phyloP scores from a whole-genome alignment of 176 grass and related monocot species.

The Cenchrus americanus region DNA sequence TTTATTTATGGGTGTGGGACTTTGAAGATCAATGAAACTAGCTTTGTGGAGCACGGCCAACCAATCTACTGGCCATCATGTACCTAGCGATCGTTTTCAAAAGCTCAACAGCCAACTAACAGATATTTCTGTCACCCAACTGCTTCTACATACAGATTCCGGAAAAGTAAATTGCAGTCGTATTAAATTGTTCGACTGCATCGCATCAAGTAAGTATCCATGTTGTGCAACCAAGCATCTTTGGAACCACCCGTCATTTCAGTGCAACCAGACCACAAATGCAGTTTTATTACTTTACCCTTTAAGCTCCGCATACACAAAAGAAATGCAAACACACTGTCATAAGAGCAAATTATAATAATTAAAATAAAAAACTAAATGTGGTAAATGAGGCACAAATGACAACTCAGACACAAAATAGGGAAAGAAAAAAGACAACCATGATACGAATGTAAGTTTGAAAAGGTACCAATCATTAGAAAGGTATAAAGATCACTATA shows the following conservation, averaged over 20 bases:
- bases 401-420: background rate
- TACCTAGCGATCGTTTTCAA: background rate
- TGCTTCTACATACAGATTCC: background rate
- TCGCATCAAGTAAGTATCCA: background rate
- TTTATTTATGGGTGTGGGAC: background rate
- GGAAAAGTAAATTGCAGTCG: background rate
- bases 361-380: background rate
- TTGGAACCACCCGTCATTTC: background rate
- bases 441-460: background rate
- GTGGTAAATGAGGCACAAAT: background rate
- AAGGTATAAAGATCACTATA: background rate
- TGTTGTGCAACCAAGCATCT: background rate
- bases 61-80: background rate
- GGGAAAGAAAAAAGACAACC: background rate
- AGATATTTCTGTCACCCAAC: background rate
- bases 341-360: background rate
- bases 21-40: background rate
- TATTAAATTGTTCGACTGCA: background rate
- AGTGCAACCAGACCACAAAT: background rate
- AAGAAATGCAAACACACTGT: background rate
- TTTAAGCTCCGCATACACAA: background rate
- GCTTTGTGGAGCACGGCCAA: background rate
- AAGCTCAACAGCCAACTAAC: background rate
- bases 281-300: background rate
- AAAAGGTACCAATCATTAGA: background rate